Evolutionary conservation across 2,329 filamentous ascomycete genomes (phyloP).

Genomic region (Pseudocercospora crystallina): DNA sequence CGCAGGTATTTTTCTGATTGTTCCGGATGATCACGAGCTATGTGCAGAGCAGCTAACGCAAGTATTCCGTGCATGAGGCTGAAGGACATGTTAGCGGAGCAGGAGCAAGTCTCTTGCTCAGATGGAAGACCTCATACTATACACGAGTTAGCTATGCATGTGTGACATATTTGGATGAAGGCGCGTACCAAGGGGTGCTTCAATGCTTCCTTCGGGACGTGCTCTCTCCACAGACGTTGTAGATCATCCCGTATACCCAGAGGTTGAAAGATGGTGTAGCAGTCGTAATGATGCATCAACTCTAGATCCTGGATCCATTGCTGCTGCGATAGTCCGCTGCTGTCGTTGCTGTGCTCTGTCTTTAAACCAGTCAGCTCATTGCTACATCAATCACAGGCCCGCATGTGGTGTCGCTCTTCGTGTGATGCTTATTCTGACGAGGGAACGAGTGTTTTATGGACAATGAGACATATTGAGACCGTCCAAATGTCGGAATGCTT

Average conservation of each 20-base stretch:
- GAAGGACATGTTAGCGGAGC: no score
- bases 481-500: no score
- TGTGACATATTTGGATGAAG: background rate
- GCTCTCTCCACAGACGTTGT: slow-evolving; percentile 22
- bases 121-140: no score
- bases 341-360: no score
- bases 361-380: no score
- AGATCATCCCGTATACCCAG: slow-evolving; percentile 16
- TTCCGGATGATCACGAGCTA: slow-evolving; percentile 17
- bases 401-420: no score
- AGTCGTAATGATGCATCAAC: slow-evolving; percentile 30
- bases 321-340: background rate
- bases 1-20: slow-evolving; percentile 21
- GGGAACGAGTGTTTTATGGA: no score
- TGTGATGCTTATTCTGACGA: no score
- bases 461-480: no score
- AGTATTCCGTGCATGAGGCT: slow-evolving; percentile 29
- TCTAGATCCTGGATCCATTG: slow-evolving; percentile 32
- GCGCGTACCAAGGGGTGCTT: slow-evolving; percentile 20
- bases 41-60: slow-evolving; percentile 26
- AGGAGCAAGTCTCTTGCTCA: no score
- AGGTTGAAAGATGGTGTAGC: slow-evolving; percentile 10
- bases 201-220: slow-evolving; percentile 24
- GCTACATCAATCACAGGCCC: background rate
- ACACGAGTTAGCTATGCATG: background rate